Evolutionary conservation across 176 grass and related monocot species (phyloP).

Genomic region (Hyparrhenia diplandra): DNA sequence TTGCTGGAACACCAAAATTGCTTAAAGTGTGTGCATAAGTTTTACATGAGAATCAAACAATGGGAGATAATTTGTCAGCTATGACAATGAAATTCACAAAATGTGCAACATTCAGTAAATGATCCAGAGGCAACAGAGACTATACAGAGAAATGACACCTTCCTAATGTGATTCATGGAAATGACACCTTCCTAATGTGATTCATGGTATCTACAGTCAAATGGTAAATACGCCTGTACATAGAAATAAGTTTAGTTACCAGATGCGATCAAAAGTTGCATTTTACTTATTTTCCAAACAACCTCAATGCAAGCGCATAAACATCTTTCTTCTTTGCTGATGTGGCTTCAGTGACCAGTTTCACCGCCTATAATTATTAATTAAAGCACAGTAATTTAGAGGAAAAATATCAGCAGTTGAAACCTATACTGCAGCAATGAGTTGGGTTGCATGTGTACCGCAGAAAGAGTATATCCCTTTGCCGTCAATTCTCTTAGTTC

Average conservation of each 20-base stretch:
- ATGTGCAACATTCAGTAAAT: not conserved
- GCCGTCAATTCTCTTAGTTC: conserved; percentile 69
- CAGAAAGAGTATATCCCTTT: conserved; percentile 68
- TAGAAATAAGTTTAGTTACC: conserved; percentile 24
- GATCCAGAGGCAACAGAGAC: not conserved
- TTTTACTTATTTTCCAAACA: conserved; percentile 79
- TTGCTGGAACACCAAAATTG: not conserved
- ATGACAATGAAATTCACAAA: not conserved
- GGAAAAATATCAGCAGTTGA: not conserved
- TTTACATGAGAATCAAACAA: not conserved
- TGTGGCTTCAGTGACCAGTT: conserved; percentile 68
- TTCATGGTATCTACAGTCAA: conserved; percentile 2
- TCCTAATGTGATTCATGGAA: not conserved
- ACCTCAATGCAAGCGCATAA: conserved; percentile 82
- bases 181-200: not conserved
- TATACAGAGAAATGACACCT: not conserved
- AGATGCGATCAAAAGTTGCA: conserved; percentile 17
- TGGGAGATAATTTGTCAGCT: not conserved
- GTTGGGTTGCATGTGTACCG: conserved; percentile 46
- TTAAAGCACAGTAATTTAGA: conserved; percentile 5
- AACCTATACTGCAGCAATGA: conserved; percentile 23
- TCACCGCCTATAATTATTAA: conserved; percentile 70
- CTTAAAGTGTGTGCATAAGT: not conserved
- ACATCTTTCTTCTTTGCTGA: conserved; percentile 95
- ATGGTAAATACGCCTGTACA: not conserved